Base-by-base conservation (phyloP, 192 early-diverging fungal genomes). In the Coemansia sp. region DNA sequence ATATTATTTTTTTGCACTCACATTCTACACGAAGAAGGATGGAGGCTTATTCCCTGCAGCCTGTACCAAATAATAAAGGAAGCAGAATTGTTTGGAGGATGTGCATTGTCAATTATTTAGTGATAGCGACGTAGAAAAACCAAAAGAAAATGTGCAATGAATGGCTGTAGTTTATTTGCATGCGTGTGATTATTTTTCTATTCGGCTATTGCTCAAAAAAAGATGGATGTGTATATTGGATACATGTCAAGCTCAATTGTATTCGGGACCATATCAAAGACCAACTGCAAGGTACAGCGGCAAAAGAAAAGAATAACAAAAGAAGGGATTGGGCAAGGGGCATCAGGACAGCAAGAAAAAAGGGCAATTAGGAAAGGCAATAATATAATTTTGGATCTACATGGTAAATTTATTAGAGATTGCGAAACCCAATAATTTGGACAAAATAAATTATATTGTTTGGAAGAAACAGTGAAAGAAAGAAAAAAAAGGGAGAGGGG, bases 321-420 rank as follows among this genome's bases (percentile, higher is more conserved):
- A 54, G 5, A 22, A 54, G 51, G 10, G 51, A 54, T 54, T 22
- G 51, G 51, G 42, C 42, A 45, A 45, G 42, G 42, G 42, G 16
- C 42, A 45, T 12, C 42, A 45, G 42, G 42, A n/a, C n/a, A n/a
- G n/a, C n/a, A n/a, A n/a, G n/a, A n/a, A 45, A 45, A 45, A 45
- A 45, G 42, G 42, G 42, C 42, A 45, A 45, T 45, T 45, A 45
- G 42, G 42, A 45, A 45, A 45, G 42, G 42, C 42, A 45, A 45
- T 45, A 45, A 45, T 45, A 45, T 45, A 45, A 45, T 16, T 16
- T 2, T 45, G 42, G 42, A 45, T 45, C 42, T 45, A 45, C 42
- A 54, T 17, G 16, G 51, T 4, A 54, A 54, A 54, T 7, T 54
- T 54, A 30, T 54, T 30, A 54, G 29, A 54, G 29, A 54, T 54